phyloP scores from a whole-genome alignment of 768 basidiomycete species.

The Gloeophyllum trabeum region DNA sequence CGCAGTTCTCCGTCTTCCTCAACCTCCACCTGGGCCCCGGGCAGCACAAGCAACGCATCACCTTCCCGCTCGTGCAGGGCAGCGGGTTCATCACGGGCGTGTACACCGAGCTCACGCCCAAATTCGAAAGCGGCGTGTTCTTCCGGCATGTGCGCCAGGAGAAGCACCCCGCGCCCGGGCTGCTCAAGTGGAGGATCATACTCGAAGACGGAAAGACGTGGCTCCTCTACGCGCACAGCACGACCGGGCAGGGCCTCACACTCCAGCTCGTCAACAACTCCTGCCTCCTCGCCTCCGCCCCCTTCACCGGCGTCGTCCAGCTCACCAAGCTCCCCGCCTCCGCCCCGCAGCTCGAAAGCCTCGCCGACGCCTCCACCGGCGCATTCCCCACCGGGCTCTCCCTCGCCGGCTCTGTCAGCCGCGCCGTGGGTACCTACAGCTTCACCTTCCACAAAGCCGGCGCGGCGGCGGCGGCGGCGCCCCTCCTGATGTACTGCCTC shows the following conservation, averaged over 20 bases:
- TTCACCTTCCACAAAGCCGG: not conserved
- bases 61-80: not conserved
- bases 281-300: not conserved
- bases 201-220: not conserved
- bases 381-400: not conserved
- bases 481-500: not conserved
- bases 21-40: not conserved
- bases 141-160: not conserved
- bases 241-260: not conserved
- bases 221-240: not conserved
- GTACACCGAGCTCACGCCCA: not conserved
- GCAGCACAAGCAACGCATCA: not conserved
- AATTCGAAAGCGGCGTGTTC: not conserved
- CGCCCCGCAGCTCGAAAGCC: not conserved
- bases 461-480: not conserved
- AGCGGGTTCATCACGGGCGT: not conserved
- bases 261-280: not conserved
- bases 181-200: not conserved
- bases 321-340: not conserved
- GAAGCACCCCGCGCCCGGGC: not conserved
- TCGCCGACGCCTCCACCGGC: not conserved
- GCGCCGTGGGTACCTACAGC: not conserved
- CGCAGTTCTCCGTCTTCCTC: not conserved
- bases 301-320: not conserved
- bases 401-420: not conserved